Percentiles rank a stretch among this genome's conserved stretches.
phyloP scores from a whole-genome alignment of 129 eudicot genomes.

The Mikania micrantha region DNA sequence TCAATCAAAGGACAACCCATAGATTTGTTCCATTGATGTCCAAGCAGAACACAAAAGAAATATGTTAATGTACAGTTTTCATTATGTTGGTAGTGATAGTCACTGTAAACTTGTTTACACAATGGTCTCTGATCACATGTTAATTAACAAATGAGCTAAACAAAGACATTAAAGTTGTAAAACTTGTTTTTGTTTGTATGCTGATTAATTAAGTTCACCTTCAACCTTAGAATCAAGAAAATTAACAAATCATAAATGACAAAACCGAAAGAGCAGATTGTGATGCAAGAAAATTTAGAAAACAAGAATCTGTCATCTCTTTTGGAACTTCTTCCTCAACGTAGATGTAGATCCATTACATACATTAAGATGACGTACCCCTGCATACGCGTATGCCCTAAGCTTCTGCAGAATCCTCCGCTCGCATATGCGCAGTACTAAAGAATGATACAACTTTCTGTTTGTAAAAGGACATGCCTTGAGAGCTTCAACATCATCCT shows the following conservation, averaged over 20 bases:
- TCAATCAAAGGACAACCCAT: too few species aligned
- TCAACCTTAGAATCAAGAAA: neutral
- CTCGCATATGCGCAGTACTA: conserved; percentile 70
- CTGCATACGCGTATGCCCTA: conserved; percentile 44
- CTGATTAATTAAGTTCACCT: neutral
- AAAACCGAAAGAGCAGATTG: neutral
- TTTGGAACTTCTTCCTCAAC: conserved; percentile 25
- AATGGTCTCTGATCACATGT: too few species aligned
- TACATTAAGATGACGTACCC: conserved; percentile 1
- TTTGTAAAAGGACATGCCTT: conserved; percentile 29
- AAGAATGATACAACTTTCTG: conserved; percentile 61
- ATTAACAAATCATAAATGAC: neutral
- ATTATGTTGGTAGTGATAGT: too few species aligned
- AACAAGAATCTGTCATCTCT: conserved; percentile 6
- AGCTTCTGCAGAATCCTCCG: conserved; percentile 66
- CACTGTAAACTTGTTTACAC: too few species aligned
- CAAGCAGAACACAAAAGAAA: too few species aligned
- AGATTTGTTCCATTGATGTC: too few species aligned
- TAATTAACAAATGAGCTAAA: too few species aligned
- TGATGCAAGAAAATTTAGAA: too few species aligned
- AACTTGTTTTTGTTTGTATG: too few species aligned
- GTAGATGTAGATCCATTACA: conserved; percentile 15
- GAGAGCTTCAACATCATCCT: conserved; percentile 40
- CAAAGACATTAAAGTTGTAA: too few species aligned
- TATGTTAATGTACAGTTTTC: too few species aligned